A percentile compares a stretch with the other conserved stretches of the same genome.
phyloP scores from a whole-genome alignment of 352 stramenopile species.

The Phytopythium ostracodes region DNA sequence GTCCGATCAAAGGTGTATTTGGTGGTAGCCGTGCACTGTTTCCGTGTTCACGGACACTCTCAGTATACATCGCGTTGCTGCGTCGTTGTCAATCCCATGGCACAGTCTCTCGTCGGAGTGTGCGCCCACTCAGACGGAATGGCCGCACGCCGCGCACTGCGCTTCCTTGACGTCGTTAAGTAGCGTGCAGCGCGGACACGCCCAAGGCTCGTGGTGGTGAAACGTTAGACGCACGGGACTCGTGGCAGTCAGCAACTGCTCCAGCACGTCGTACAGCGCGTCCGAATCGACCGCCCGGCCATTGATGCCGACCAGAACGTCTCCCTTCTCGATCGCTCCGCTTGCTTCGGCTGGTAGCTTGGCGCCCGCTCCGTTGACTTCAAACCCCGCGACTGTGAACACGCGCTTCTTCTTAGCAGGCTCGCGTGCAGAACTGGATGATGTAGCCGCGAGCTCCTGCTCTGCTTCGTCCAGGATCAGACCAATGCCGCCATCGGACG shows the following conservation, averaged over 20 bases:
- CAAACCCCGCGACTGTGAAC: constrained; percentile 59
- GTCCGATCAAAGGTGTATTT: no score
- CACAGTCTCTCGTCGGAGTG: neutral
- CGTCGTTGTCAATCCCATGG: neutral
- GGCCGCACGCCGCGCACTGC: constrained; percentile 51
- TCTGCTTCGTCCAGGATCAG: constrained; percentile 40
- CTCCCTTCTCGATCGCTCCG: constrained; percentile 51
- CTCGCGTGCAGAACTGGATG: neutral
- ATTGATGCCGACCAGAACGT: constrained; percentile 67
- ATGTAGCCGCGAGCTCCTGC: neutral
- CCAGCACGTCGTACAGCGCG: constrained; percentile 51
- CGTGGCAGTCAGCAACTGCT: constrained; percentile 61
- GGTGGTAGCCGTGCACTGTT: no score
- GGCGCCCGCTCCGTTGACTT: constrained; percentile 53
- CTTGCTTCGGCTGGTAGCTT: constrained; percentile 70
- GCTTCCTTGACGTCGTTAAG: constrained; percentile 37
- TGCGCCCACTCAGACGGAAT: constrained; percentile 6
- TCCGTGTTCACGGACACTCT: no score
- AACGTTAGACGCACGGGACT: constrained; percentile 71
- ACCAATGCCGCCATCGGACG: constrained; percentile 68
- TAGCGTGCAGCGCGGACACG: constrained; percentile 73
- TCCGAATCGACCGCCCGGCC: constrained; percentile 34
- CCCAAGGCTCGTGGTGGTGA: constrained; percentile 52
- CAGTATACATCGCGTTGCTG: neutral
- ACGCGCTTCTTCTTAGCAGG: constrained; percentile 13